These are phyloP conservation scores for Colletotrichum limetticola DNA, from an alignment of 2,329 filamentous ascomycete genomes.

Conservation along the genomic window DNA sequence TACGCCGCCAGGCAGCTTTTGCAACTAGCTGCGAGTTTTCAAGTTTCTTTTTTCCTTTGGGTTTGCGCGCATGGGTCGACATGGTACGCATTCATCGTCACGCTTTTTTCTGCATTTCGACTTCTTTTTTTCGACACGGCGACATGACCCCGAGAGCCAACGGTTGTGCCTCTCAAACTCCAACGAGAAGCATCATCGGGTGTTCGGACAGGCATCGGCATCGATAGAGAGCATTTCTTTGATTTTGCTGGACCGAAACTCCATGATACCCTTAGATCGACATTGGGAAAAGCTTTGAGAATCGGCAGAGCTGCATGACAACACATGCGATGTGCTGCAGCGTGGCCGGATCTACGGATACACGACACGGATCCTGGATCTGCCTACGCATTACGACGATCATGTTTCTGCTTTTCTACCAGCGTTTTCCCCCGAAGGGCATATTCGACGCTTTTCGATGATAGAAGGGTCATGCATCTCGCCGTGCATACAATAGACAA, in stretches of 20 bases:
- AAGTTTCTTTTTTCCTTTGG: conserved; percentile 30
- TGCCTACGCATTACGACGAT: conserved; percentile 36
- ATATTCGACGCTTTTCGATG: conserved; percentile 47
- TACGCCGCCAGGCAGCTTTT: conserved; percentile 34
- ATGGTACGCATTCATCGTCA: conserved; percentile 39
- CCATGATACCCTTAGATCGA: conserved; percentile 43
- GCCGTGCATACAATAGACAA: conserved; percentile 65
- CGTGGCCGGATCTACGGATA: conserved; percentile 35
- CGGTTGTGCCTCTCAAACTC: conserved; percentile 40
- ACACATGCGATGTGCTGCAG: conserved; percentile 30
- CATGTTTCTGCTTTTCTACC: conserved; percentile 52
- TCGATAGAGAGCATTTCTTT: conserved; percentile 39
- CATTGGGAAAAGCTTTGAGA: conserved; percentile 41
- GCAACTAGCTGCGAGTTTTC: conserved; percentile 47
- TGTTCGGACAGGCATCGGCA: conserved; percentile 45
- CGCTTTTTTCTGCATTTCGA: conserved; percentile 42
- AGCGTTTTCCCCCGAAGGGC: conserved; percentile 45
- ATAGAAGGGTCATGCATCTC: conserved; percentile 52
- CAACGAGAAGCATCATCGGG: conserved; percentile 47
- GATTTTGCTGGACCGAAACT: conserved; percentile 40
- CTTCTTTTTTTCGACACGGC: conserved; percentile 40
- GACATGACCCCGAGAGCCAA: conserved; percentile 48
- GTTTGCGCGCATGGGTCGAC: conserved; percentile 32
- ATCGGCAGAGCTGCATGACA: conserved; percentile 38
- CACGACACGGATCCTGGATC: conserved; percentile 34